Evolutionary conservation across 176 grass and related monocot species (phyloP).

Genomic region (Themeda triandra): DNA sequence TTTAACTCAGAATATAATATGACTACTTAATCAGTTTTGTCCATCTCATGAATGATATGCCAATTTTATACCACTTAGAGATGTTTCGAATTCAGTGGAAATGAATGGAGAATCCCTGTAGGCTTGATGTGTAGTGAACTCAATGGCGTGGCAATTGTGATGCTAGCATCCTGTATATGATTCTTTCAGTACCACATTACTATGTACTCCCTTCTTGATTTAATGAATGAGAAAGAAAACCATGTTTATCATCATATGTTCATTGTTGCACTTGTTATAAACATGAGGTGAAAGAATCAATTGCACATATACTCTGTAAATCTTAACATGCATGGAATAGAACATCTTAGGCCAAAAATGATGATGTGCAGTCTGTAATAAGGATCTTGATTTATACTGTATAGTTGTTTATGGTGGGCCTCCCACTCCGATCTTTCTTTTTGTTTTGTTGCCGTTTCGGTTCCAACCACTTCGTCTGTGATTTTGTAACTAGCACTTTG

Average conservation of each 20-base stretch:
- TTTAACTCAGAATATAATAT: not conserved
- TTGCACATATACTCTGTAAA: not conserved
- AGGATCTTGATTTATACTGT: not conserved
- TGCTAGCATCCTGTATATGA: not conserved
- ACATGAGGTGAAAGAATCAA: not conserved
- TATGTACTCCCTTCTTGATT: not conserved
- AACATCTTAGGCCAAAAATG: not conserved
- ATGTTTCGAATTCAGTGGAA: not conserved
- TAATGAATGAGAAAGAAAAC: not conserved
- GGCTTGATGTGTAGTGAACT: not conserved
- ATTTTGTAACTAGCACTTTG: too few species aligned
- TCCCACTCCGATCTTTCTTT: too few species aligned
- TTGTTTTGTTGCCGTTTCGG: too few species aligned
- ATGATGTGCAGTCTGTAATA: not conserved
- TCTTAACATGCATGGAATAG: not conserved
- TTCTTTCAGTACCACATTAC: not conserved
- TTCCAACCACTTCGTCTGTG: too few species aligned
- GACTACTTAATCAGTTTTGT: not conserved
- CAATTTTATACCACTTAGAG: not conserved
- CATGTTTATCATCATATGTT: not conserved
- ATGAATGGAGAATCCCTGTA: not conserved
- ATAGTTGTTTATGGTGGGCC: not conserved
- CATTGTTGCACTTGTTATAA: not conserved
- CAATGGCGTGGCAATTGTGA: not conserved
- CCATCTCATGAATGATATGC: not conserved